Conservation (phyloP, 208 protist species). For the Trypanosoma melophagium region DNA sequence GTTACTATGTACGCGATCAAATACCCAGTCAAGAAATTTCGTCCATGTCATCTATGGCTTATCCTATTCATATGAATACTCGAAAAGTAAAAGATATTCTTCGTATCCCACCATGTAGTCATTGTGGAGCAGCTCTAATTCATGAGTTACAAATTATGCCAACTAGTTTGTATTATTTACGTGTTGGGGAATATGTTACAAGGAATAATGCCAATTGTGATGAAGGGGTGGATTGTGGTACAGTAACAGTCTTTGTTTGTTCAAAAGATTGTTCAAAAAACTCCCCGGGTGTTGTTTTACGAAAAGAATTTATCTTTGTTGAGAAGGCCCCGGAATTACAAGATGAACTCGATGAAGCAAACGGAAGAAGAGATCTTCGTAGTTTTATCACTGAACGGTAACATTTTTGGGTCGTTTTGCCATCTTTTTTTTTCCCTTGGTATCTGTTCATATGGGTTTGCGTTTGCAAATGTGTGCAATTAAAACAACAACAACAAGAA, state of each 20-base stretch:
- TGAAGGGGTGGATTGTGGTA: slow-evolving; percentile 82
- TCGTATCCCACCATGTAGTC: slow-evolving; percentile 50
- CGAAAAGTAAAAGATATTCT: slow-evolving; percentile 43
- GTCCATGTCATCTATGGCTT: background rate
- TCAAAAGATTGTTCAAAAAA: slow-evolving; percentile 50
- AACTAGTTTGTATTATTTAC: slow-evolving; percentile 73
- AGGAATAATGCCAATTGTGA: slow-evolving; percentile 24
- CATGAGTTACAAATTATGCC: slow-evolving; percentile 86
- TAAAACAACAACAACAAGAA: no score
- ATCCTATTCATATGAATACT: slow-evolving; percentile 81
- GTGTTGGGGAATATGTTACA: slow-evolving; percentile 43
- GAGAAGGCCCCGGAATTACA: slow-evolving; percentile 32
- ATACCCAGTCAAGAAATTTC: background rate
- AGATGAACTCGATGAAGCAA: slow-evolving; percentile 23
- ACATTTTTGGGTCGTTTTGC: background rate
- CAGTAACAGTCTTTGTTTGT: slow-evolving; percentile 76
- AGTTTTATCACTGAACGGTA: slow-evolving; percentile 10
- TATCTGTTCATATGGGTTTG: no score
- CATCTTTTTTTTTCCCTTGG: background rate
- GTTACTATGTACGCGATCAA: slow-evolving; percentile 57
- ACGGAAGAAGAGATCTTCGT: slow-evolving; percentile 19
- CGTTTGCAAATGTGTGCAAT: no score
- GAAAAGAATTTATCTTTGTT: slow-evolving; percentile 62
- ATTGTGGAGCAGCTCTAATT: slow-evolving; percentile 62
- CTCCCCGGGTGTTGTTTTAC: slow-evolving; percentile 45